These are phyloP conservation scores for Prototheca wickerhamii DNA, from an alignment of 163 green algal species.

Conservation along the genomic window DNA sequence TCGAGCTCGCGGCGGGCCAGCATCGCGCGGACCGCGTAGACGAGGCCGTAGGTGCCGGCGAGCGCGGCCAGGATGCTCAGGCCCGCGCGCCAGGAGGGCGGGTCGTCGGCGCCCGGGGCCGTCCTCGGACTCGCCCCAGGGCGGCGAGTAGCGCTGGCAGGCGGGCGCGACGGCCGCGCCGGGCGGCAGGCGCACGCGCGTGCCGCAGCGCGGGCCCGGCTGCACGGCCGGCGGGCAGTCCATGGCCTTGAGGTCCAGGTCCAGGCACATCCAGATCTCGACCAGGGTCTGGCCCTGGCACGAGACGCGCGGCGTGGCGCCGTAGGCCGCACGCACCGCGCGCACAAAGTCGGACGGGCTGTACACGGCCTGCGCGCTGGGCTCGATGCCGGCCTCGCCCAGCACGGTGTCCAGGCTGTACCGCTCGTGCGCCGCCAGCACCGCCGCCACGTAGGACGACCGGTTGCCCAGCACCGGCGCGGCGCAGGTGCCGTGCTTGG, in stretches of 20 bases:
- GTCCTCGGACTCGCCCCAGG: background rate
- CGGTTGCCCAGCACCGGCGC: slow-evolving; percentile 28
- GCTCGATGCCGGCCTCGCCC: slow-evolving; percentile 21
- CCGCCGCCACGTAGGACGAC: slow-evolving; percentile 42
- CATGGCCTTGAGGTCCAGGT: slow-evolving; percentile 32
- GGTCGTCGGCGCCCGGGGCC: background rate
- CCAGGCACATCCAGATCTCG: slow-evolving; percentile 59
- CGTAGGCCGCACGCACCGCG: slow-evolving; percentile 35
- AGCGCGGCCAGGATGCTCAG: background rate
- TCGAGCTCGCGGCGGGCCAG: background rate
- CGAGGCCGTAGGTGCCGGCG: background rate
- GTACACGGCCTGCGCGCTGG: slow-evolving; percentile 17
- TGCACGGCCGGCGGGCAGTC: background rate
- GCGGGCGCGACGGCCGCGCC: background rate
- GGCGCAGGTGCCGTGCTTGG: slow-evolving; percentile 59
- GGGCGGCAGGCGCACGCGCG: background rate
- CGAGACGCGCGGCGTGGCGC: slow-evolving; percentile 31
- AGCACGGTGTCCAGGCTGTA: slow-evolving; percentile 43
- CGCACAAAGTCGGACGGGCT: slow-evolving; percentile 4
- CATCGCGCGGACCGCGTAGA: background rate
- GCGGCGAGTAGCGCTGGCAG: background rate
- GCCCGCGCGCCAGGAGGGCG: background rate
- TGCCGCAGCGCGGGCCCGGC: background rate
- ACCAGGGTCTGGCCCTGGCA: slow-evolving; percentile 37
- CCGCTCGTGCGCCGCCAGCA: slow-evolving; percentile 46